Evolutionary conservation across 495 filamentous ascomycete genomes (phyloP).

Genomic region (Barbatosphaeria neglecta): DNA sequence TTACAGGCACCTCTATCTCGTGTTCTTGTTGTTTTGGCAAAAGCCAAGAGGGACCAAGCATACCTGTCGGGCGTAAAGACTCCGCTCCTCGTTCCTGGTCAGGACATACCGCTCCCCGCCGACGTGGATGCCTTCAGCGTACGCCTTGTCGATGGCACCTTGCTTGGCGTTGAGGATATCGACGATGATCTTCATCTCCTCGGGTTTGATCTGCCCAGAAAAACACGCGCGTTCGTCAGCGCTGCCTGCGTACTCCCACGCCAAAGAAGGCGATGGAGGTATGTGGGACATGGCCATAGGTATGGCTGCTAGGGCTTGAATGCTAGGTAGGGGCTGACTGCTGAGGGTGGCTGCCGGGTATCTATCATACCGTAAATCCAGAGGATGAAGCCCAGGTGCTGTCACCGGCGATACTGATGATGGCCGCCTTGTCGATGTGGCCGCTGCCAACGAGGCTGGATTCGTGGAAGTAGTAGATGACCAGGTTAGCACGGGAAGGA

Average conservation of each 20-base stretch:
- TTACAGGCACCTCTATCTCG: too few species aligned
- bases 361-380: conserved; percentile 64
- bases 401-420: conserved; percentile 70
- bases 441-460: conserved; percentile 71
- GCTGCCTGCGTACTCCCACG: background rate
- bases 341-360: too few species aligned
- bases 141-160: conserved; percentile 33
- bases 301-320: too few species aligned
- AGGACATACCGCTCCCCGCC: conserved; percentile 59
- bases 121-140: conserved; percentile 55
- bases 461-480: too few species aligned
- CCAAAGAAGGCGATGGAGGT: background rate
- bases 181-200: conserved; percentile 47
- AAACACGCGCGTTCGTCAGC: background rate
- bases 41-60: conserved; percentile 5
- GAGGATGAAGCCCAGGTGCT: conserved; percentile 68
- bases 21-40: too few species aligned
- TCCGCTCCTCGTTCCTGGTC: conserved; percentile 60
- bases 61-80: conserved; percentile 81
- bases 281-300: too few species aligned
- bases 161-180: conserved; percentile 33
- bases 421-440: conserved; percentile 79
- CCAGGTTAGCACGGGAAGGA: background rate
- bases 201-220: conserved; percentile 38
- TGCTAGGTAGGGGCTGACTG: too few species aligned